A percentile compares a stretch with the other conserved stretches of the same genome.
Evolutionary conservation across 768 basidiomycete species (phyloP).

Genomic region (Tephrocybe sp.): DNA sequence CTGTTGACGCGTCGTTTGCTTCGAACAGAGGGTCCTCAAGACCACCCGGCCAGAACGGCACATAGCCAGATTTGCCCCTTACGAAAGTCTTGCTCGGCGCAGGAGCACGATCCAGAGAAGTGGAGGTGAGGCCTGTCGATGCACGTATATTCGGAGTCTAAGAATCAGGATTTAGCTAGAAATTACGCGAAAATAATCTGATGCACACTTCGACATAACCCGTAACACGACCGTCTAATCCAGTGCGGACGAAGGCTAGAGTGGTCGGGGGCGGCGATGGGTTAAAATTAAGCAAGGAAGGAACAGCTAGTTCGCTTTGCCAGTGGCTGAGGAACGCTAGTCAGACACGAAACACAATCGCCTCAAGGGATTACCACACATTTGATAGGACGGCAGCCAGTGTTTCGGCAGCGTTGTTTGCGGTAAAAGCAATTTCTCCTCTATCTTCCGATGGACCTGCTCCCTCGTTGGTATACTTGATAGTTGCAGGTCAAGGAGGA

Average conservation of each 20-base stretch:
- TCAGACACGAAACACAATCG: slow-evolving; percentile 13
- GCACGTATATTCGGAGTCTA: slow-evolving; percentile 55
- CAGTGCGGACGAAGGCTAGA: slow-evolving; percentile 70
- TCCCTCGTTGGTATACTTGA: slow-evolving; percentile 54
- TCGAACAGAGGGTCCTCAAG: slow-evolving; percentile 61
- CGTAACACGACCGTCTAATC: slow-evolving; percentile 75
- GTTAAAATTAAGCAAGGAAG: slow-evolving; percentile 59
- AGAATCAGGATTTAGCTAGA: not conserved
- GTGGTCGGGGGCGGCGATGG: slow-evolving; percentile 76
- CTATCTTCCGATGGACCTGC: slow-evolving; percentile 65
- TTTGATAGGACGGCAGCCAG: slow-evolving; percentile 80
- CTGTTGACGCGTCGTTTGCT: slow-evolving; percentile 25
- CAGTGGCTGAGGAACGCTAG: slow-evolving; percentile 54
- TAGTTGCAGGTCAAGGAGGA: slow-evolving; percentile 60
- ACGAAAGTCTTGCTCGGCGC: slow-evolving; percentile 81
- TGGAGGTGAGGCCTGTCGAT: slow-evolving; percentile 78
- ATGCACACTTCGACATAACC: slow-evolving; percentile 73
- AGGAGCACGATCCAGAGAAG: slow-evolving; percentile 81
- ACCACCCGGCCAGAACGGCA: slow-evolving; percentile 95
- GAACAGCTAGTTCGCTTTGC: slow-evolving; percentile 58
- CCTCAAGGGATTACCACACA: slow-evolving; percentile 51
- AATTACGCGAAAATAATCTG: not conserved
- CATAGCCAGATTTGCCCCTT: slow-evolving; percentile 87
- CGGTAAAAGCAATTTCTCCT: slow-evolving; percentile 72
- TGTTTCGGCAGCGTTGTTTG: slow-evolving; percentile 61